These are phyloP conservation scores for Elsinoe arachidis DNA, from an alignment of 2,329 filamentous ascomycete species.

Conservation along the genomic window DNA sequence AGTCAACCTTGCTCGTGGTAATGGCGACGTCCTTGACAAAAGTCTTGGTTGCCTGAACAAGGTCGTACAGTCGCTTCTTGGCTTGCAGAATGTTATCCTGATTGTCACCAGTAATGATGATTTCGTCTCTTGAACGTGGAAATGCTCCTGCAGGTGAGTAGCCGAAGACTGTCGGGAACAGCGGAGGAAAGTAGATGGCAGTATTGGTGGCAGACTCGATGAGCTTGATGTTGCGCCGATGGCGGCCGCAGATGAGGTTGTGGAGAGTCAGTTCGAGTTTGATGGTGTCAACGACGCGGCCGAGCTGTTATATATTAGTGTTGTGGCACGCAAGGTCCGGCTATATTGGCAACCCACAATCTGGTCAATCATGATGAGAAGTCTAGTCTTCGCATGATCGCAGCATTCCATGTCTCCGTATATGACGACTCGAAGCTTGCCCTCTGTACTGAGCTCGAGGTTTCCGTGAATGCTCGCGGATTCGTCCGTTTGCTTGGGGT, in stretches of 20 bases:
- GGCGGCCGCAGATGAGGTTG: constrained; percentile 84
- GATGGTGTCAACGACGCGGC: constrained; percentile 66
- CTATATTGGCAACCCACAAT: constrained; percentile 51
- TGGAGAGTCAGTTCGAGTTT: constrained; percentile 82
- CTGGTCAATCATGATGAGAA: constrained; percentile 95
- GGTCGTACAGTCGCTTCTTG: constrained; percentile 83
- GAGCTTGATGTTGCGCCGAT: constrained; percentile 93
- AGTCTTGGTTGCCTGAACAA: constrained; percentile 67
- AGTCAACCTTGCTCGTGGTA: constrained; percentile 87
- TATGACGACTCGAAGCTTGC: constrained; percentile 84
- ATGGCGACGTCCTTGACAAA: constrained; percentile 85
- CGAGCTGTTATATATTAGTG: constrained; percentile 44
- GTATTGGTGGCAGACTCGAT: constrained; percentile 94
- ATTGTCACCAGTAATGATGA: constrained; percentile 89
- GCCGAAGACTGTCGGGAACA: constrained; percentile 84
- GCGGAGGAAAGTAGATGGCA: constrained; percentile 94
- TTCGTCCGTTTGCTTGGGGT: constrained; percentile 69
- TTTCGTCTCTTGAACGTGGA: constrained; percentile 73
- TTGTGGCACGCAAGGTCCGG: neutral
- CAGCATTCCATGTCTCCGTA: constrained; percentile 92
- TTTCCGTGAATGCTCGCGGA: constrained; percentile 67
- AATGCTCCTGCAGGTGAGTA: constrained; percentile 73
- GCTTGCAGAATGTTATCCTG: constrained; percentile 77
- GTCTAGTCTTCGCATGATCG: constrained; percentile 92
- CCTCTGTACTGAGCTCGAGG: constrained; percentile 66